Conservation (phyloP, 148 eudicot species). For the Arbutus unedo region DNA sequence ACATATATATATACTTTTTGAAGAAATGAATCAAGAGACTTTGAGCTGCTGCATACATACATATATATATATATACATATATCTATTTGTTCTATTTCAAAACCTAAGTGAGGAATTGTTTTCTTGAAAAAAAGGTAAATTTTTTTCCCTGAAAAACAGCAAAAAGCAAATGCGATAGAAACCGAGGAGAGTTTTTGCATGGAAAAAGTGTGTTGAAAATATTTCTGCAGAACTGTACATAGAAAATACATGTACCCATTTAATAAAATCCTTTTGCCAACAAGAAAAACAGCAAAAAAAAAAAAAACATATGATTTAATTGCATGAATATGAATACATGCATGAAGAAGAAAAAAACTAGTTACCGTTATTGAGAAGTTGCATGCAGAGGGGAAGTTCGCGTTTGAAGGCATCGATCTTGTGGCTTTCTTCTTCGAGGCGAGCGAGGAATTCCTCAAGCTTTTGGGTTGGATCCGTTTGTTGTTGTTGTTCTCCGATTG, state of each 20-base stretch:
- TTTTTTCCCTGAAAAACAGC: not conserved
- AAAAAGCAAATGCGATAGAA: not conserved
- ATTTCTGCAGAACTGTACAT: not conserved
- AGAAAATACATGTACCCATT: not conserved
- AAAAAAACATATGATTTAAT: not conserved
- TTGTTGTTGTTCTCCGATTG: constrained; percentile 41
- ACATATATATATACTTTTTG: no score
- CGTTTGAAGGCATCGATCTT: constrained; percentile 95
- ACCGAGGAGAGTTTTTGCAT: not conserved
- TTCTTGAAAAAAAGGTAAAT: not conserved
- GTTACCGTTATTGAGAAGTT: constrained; percentile 75
- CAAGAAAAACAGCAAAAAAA: not conserved
- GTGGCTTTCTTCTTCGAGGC: constrained; percentile 78
- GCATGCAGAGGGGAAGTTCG: constrained; percentile 89
- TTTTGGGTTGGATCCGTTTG: constrained; percentile 31
- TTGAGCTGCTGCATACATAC: no score
- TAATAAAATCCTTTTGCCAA: no score
- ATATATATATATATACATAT: no score
- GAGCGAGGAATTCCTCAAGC: constrained; percentile 62
- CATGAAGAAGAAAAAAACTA: not conserved
- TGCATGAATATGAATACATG: not conserved
- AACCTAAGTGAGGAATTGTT: not conserved
- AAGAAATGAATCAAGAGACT: no score
- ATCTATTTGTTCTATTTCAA: not conserved
- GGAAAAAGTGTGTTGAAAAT: not conserved